Evolutionary conservation across 345 rosid species (phyloP).

Genomic region (Sisymbrium irio): DNA sequence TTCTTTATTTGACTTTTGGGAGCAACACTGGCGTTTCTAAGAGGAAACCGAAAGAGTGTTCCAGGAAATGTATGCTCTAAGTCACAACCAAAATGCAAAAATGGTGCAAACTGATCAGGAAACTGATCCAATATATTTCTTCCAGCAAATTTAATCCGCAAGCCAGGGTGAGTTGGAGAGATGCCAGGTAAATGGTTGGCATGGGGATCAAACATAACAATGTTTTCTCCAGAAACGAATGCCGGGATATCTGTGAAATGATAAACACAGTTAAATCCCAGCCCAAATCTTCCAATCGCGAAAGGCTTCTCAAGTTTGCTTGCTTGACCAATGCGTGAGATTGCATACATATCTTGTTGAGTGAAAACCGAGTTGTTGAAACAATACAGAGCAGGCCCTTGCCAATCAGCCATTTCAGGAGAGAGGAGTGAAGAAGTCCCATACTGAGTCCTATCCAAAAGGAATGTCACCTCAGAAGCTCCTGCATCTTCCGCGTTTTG

Average conservation of each 20-base stretch:
- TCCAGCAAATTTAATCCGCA: conserved; percentile 84
- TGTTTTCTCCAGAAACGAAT: conserved; percentile 95
- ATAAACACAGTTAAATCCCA: conserved; percentile 97
- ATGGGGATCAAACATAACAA: conserved; percentile 98
- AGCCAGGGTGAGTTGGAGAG: conserved; percentile 95
- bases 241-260: conserved; percentile 93
- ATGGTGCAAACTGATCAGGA: conserved; percentile 96
- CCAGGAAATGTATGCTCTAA: conserved; percentile 79
- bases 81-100: conserved; percentile 92
- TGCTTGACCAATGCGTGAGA: conserved; percentile 97
- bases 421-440: conserved; percentile 96
- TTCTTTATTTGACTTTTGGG: conserved; percentile 82
- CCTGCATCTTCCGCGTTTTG: conserved; percentile 99
- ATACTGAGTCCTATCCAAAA: conserved; percentile 90
- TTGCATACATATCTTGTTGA: conserved; percentile 92
- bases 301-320: conserved; percentile 95
- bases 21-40: conserved; percentile 69
- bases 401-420: conserved; percentile 99
- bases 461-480: conserved; percentile 87
- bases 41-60: conserved; percentile 94
- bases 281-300: conserved; percentile 94
- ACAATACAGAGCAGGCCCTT: conserved; percentile 96
- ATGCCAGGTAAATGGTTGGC: conserved; percentile 91
- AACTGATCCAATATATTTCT: conserved; percentile 89
- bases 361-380: conserved; percentile 93